Evolutionary conservation across 2,329 filamentous ascomycete genomes (phyloP).

Genomic region (Aschersonia sp.): DNA sequence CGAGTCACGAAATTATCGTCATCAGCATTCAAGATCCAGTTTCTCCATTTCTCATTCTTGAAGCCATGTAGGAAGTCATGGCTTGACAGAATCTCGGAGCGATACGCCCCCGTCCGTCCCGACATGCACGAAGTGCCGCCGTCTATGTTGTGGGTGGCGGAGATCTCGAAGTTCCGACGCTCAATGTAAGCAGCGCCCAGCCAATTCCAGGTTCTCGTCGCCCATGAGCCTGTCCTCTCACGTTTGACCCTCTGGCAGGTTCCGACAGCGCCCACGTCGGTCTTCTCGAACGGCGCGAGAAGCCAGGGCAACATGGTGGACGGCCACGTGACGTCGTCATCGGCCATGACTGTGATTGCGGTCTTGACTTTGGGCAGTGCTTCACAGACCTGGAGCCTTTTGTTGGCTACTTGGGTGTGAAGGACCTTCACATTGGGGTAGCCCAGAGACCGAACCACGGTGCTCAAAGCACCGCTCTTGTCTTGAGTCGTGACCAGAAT

Average conservation of each 20-base stretch:
- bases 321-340: slow-evolving; percentile 93
- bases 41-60: slow-evolving; percentile 79
- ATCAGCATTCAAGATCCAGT: slow-evolving; percentile 84
- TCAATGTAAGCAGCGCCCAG: slow-evolving; percentile 85
- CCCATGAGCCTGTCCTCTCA: slow-evolving; percentile 42
- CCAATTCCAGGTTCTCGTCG: slow-evolving; percentile 66
- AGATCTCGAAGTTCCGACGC: slow-evolving; percentile 91
- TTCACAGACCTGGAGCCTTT: slow-evolving; percentile 83
- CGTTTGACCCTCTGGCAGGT: slow-evolving; percentile 79
- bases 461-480: slow-evolving; percentile 54
- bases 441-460: slow-evolving; percentile 46
- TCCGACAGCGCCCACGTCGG: slow-evolving; percentile 73
- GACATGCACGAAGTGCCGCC: slow-evolving; percentile 96
- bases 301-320: slow-evolving; percentile 79
- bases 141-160: slow-evolving; percentile 86
- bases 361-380: slow-evolving; percentile 78
- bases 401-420: slow-evolving; percentile 76
- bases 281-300: slow-evolving; percentile 78
- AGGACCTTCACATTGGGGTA: slow-evolving; percentile 56
- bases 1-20: slow-evolving; percentile 97
- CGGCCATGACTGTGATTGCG: slow-evolving; percentile 77
- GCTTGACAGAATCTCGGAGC: slow-evolving; percentile 74
- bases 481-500: slow-evolving; percentile 79
- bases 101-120: slow-evolving; percentile 83
- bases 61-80: slow-evolving; percentile 78